phyloP scores from a whole-genome alignment of 768 basidiomycete species.

The Cystofilobasidium capitatum region DNA sequence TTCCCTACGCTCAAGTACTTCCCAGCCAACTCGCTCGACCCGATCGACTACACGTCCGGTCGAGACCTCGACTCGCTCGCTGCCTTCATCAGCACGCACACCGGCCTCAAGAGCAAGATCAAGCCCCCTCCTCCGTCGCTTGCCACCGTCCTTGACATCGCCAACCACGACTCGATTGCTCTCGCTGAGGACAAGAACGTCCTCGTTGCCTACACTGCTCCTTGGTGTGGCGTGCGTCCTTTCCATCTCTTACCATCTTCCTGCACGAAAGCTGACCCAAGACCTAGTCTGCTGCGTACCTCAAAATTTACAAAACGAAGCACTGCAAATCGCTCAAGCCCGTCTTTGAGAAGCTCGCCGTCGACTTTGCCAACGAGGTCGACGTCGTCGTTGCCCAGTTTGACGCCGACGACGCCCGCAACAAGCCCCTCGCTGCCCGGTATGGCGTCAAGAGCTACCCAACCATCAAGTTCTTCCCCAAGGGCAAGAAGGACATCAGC shows the following conservation, averaged over 20 bases:
- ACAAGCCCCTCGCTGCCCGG: slow-evolving; percentile 57
- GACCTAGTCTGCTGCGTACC: background rate
- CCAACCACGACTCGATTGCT: slow-evolving; percentile 67
- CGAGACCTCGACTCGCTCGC: slow-evolving; percentile 71
- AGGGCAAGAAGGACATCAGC: slow-evolving; percentile 48
- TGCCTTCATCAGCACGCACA: slow-evolving; percentile 58
- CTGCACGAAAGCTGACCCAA: slow-evolving; percentile 53
- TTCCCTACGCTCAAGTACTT: slow-evolving; percentile 97
- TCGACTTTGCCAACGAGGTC: slow-evolving; percentile 64
- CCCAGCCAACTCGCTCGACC: slow-evolving; percentile 50
- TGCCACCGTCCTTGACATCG: slow-evolving; percentile 55
- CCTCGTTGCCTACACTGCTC: slow-evolving; percentile 54
- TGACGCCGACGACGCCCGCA: slow-evolving; percentile 74
- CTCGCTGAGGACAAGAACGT: slow-evolving; percentile 65
- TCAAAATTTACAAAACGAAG: background rate
- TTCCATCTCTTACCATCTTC: slow-evolving; percentile 8
- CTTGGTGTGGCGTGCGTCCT: slow-evolving; percentile 33
- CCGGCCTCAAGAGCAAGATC: slow-evolving; percentile 76
- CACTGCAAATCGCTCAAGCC: slow-evolving; percentile 92
- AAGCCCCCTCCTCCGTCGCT: slow-evolving; percentile 71
- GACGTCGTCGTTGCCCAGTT: slow-evolving; percentile 81
- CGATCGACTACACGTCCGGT: slow-evolving; percentile 61
- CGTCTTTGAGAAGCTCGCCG: slow-evolving; percentile 71
- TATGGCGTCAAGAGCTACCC: slow-evolving; percentile 77
- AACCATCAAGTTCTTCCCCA: slow-evolving; percentile 56